These are phyloP conservation scores for Zygotorulaspora sp. DNA, from an alignment of 805 yeast species.

Conservation along the genomic window DNA sequence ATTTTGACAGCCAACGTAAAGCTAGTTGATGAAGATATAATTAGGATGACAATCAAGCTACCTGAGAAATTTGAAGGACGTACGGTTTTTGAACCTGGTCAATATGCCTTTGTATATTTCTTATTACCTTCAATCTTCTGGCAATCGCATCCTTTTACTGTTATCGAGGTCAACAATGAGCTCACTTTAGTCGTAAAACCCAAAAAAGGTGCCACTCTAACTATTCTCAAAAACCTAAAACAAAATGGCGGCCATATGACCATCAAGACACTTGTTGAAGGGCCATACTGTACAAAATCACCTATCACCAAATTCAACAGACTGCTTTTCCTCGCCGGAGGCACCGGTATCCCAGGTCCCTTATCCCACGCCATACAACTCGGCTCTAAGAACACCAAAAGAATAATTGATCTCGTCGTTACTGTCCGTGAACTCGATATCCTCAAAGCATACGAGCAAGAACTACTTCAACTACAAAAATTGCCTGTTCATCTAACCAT, in stretches of 20 bases:
- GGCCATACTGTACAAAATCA: conserved; percentile 61
- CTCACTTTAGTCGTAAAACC: conserved; percentile 42
- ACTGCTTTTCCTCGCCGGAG: conserved; percentile 63
- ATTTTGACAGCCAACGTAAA: conserved; percentile 17
- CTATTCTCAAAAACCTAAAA: conserved; percentile 32
- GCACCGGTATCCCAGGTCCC: conserved; percentile 67
- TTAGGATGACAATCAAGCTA: conserved; percentile 15
- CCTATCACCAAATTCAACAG: conserved; percentile 49
- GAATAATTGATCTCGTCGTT: conserved; percentile 16
- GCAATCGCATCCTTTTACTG: conserved; percentile 58
- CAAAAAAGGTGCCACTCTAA: conserved; percentile 45
- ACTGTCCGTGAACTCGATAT: conserved; percentile 18
- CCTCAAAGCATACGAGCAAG: conserved; percentile 19
- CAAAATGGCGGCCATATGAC: conserved; percentile 26
- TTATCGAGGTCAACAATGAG: conserved; percentile 39
- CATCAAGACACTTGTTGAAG: conserved; percentile 48
- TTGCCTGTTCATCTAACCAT: conserved; percentile 18
- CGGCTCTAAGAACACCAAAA: conserved; percentile 11
- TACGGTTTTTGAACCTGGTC: conserved; percentile 38
- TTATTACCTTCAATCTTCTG: conserved; percentile 44
- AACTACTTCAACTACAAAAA: conserved; percentile 15
- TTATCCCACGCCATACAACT: conserved; percentile 44
- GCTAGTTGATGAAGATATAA: conserved; percentile 19
- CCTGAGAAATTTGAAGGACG: background rate
- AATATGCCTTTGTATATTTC: conserved; percentile 45